Evolutionary conservation across 345 rosid species (phyloP), one percentile per base, ranked within the genome.

Genomic region (Triadica sebifera): DNA sequence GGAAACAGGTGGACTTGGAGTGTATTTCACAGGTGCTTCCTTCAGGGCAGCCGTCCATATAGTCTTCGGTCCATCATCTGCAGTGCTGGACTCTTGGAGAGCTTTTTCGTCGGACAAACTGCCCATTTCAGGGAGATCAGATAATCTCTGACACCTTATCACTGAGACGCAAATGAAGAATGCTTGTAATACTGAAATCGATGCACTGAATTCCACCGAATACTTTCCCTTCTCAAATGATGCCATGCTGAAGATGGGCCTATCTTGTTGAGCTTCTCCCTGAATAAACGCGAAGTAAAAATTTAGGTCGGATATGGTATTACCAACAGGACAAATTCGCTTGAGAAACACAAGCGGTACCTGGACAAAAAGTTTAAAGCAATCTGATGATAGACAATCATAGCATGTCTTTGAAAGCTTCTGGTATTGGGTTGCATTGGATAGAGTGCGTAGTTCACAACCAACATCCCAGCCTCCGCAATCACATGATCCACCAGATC

Each of bases 401-500:
- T 75, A 77, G 13, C 71, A 78, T 45, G 73, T 24, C 47, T 39
- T 38, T 46, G 85, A 67, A 68, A 69, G 67, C 78, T 78, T 55
- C 19, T 29, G n/a, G 73, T 53, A 65, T 65, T 59, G 56, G 16
- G 72, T 81, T 70, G 74, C 74, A 68, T 79, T 78, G 64, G 89
- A 78, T 38, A 94, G 84, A 25, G 86, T 75, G 1, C 84, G 85
- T 2, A 90, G 80, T 75, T 86, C 83, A 75, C 98, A 94, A 68
- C 97, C 98, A 19, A 90, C 83, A 83, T 94, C 98, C 98, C 98
- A 94, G 25, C 98, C 98, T 63, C 98, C 98, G 62, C 97, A 94
- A 74, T 94, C 97, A 41, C 98, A 94, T 22, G 81, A 69, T 75
- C 97, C 97, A 76, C 93, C 90, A 5, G 88, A 77, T 74, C 62